These are phyloP conservation scores for Nyctanthes arbortristis DNA, from an alignment of 257 asterid species.

Conservation along the genomic window DNA sequence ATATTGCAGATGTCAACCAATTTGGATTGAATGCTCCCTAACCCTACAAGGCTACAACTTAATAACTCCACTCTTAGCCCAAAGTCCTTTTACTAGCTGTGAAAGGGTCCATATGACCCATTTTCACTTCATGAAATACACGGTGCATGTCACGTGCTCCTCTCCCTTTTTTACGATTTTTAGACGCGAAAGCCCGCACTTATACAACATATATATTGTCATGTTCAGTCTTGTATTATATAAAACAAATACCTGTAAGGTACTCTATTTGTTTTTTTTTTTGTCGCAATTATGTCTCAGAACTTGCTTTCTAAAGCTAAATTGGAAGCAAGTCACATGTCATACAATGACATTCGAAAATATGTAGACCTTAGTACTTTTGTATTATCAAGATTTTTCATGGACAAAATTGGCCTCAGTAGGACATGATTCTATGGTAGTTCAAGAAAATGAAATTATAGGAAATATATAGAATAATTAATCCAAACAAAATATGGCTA, in stretches of 20 bases:
- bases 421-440: neutral
- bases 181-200: too few relatives aligned
- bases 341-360: neutral
- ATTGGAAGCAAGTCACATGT: neutral
- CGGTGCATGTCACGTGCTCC: neutral
- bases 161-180: too few relatives aligned
- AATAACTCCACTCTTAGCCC: slow-evolving; percentile 21
- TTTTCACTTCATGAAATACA: neutral
- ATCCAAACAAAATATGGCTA: neutral
- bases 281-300: neutral
- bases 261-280: neutral
- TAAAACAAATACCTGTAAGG: neutral
- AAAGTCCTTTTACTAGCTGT: slow-evolving; percentile 31
- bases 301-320: neutral
- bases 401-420: neutral
- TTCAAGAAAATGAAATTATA: too few relatives aligned
- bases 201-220: too few relatives aligned
- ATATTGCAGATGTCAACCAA: neutral
- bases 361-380: neutral
- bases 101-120: slow-evolving; percentile 29
- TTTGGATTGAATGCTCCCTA: slow-evolving; percentile 28
- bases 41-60: slow-evolving; percentile 34
- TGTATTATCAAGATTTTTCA: neutral
- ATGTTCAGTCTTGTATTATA: neutral
- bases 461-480: neutral